These are phyloP conservation scores for Citrullus mucosospermus DNA, from an alignment of 306 rosid species.

Conservation along the genomic window DNA sequence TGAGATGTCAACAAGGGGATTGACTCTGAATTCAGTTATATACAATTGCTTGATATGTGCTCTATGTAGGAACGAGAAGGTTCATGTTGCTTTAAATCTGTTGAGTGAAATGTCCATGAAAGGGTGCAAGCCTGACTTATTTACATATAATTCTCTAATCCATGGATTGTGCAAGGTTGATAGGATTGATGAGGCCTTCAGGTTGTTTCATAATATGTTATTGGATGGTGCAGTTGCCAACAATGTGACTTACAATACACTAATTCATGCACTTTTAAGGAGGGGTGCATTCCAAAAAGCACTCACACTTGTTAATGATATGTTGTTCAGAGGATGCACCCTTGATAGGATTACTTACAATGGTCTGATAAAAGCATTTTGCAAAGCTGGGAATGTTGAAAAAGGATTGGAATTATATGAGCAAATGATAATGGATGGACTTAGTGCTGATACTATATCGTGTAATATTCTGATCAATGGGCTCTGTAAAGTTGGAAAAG, in stretches of 20 bases:
- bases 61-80: conserved; percentile 45
- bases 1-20: conserved; percentile 57
- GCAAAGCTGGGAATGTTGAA: conserved; percentile 62
- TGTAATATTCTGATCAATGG: conserved; percentile 75
- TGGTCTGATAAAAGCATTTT: conserved; percentile 66
- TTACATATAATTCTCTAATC: conserved; percentile 69
- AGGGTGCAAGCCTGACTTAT: conserved; percentile 77
- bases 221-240: conserved; percentile 76
- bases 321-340: conserved; percentile 68
- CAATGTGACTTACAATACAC: conserved; percentile 74
- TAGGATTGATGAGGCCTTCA: conserved; percentile 55
- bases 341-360: conserved; percentile 70
- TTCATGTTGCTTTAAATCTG: conserved; percentile 47
- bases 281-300: conserved; percentile 51
- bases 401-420: conserved; percentile 54
- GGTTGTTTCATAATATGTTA: conserved; percentile 60
- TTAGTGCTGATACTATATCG: conserved; percentile 34
- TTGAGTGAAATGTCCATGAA: conserved; percentile 45
- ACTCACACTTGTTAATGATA: conserved; percentile 64
- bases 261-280: conserved; percentile 54
- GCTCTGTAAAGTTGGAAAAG: conserved; percentile 56
- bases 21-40: conserved; percentile 54
- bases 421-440: conserved; percentile 68
- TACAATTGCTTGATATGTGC: conserved; percentile 67
- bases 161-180: conserved; percentile 54